Conservation (phyloP, 768 basidiomycete species). For the Daedaleopsis sinensis region DNA sequence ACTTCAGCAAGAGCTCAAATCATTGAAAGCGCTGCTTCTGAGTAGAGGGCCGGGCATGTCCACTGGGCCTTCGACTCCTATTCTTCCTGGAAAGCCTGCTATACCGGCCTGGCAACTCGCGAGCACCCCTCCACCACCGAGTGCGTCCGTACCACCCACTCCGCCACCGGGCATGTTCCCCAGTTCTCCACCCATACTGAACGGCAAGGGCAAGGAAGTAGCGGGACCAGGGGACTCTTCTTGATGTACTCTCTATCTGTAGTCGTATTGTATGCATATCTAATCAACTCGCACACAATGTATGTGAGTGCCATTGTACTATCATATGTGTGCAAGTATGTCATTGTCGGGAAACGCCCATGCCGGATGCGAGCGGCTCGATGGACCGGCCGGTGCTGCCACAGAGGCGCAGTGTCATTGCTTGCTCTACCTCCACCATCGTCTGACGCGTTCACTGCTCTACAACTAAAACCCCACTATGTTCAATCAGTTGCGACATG, state of each 20-base stretch:
- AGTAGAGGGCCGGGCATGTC: conserved; percentile 62
- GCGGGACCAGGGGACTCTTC: conserved; percentile 26
- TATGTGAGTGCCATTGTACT: no score
- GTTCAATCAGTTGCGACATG: conserved; percentile 77
- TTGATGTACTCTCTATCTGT: neutral
- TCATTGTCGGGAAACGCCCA: neutral
- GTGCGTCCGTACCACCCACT: conserved; percentile 9
- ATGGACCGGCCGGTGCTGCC: neutral
- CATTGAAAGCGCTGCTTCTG: conserved; percentile 86
- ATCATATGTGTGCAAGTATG: neutral
- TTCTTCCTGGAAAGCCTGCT: conserved; percentile 59
- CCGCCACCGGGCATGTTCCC: conserved; percentile 19
- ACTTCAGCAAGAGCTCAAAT: conserved; percentile 92
- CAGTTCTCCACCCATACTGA: conserved; percentile 27
- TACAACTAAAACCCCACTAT: conserved; percentile 38
- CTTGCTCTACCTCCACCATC: neutral
- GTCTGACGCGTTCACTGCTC: no score
- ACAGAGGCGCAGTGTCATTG: neutral
- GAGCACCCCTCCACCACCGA: conserved; percentile 24
- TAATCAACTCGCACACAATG: no score
- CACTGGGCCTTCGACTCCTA: conserved; percentile 50
- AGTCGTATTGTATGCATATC: neutral
- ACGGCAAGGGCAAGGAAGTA: conserved; percentile 65
- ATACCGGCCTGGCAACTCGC: conserved; percentile 94
- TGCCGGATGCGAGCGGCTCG: neutral